phyloP scores from a whole-genome alignment of 2,329 filamentous ascomycete species.

The Paecilomyces variotii region DNA sequence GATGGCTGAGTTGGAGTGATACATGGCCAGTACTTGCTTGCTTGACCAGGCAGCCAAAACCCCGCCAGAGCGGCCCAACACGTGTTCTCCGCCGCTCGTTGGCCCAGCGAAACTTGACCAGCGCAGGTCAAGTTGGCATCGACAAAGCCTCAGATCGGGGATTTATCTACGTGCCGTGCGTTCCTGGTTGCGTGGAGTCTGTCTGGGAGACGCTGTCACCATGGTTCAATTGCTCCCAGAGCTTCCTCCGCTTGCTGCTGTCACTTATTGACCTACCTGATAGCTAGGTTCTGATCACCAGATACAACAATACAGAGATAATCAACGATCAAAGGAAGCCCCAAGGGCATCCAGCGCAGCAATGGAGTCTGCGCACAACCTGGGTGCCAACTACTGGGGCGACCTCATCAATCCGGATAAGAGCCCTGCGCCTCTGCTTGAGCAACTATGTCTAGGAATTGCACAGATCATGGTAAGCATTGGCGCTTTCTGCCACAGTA shows the following conservation, averaged over 20 bases:
- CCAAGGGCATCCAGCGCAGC: slow-evolving; percentile 5
- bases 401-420: slow-evolving; percentile 59
- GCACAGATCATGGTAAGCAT: slow-evolving; percentile 60
- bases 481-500: background rate
- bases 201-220: background rate
- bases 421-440: slow-evolving; percentile 57
- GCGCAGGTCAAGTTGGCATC: background rate
- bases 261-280: background rate
- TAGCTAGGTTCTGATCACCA: background rate
- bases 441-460: slow-evolving; percentile 61
- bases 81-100: background rate
- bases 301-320: background rate
- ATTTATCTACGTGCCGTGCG: background rate
- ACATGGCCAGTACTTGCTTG: background rate
- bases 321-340: background rate
- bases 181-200: background rate
- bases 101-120: background rate
- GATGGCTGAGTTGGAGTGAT: background rate
- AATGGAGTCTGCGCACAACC: slow-evolving; percentile 21
- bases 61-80: background rate
- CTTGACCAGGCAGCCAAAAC: background rate
- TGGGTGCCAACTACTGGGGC: slow-evolving; percentile 45
- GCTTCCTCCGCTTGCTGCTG: background rate
- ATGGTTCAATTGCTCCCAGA: background rate
- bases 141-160: background rate